A percentile compares a stretch with the other conserved stretches of the same genome.
These are phyloP conservation scores for Leccinum subrobustum DNA, from an alignment of 1,284 basidiomycete species.

Conservation along the genomic window DNA sequence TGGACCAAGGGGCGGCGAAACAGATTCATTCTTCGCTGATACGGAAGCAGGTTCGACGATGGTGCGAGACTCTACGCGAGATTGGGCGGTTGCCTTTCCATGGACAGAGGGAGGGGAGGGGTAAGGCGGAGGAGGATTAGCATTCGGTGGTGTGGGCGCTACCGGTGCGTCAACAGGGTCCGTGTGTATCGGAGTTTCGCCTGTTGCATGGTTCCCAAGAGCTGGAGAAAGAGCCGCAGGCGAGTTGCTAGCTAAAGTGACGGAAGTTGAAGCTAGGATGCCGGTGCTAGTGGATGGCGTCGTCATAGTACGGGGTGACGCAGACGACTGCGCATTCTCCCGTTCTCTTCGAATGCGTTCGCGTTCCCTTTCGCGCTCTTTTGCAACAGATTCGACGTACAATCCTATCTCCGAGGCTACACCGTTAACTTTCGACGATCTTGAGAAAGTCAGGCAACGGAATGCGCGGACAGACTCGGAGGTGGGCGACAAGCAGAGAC, in stretches of 20 bases:
- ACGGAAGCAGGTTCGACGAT: slow-evolving; percentile 9
- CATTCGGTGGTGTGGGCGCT: slow-evolving; percentile 15
- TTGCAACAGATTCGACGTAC: slow-evolving; percentile 69
- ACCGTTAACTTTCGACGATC: slow-evolving; percentile 30
- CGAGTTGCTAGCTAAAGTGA: slow-evolving; percentile 13
- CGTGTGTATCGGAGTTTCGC: slow-evolving; percentile 16
- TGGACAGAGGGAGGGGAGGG: slow-evolving; percentile 56
- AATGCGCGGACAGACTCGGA: slow-evolving; percentile 27
- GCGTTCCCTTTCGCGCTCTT: slow-evolving; percentile 69
- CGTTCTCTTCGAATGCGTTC: slow-evolving; percentile 67
- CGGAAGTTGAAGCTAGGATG: slow-evolving; percentile 13
- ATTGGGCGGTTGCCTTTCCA: slow-evolving; percentile 26
- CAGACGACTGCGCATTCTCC: slow-evolving; percentile 45
- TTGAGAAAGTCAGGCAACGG: slow-evolving; percentile 25
- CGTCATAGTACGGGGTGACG: slow-evolving; percentile 35
- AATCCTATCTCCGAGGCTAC: slow-evolving; percentile 58
- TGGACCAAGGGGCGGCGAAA: slow-evolving; percentile 18
- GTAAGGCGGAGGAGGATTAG: slow-evolving; percentile 38
- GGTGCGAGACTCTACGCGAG: slow-evolving; percentile 19
- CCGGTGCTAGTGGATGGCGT: slow-evolving; percentile 27
- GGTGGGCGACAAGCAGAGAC: slow-evolving; percentile 18
- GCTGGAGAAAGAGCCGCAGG: slow-evolving; percentile 15
- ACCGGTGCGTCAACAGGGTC: slow-evolving; percentile 12
- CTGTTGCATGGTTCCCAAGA: slow-evolving; percentile 24
- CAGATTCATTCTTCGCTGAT: slow-evolving; percentile 14